Conservation (phyloP, 2,329 filamentous ascomycete genomes). For the Apiospora kogelbergensis region DNA sequence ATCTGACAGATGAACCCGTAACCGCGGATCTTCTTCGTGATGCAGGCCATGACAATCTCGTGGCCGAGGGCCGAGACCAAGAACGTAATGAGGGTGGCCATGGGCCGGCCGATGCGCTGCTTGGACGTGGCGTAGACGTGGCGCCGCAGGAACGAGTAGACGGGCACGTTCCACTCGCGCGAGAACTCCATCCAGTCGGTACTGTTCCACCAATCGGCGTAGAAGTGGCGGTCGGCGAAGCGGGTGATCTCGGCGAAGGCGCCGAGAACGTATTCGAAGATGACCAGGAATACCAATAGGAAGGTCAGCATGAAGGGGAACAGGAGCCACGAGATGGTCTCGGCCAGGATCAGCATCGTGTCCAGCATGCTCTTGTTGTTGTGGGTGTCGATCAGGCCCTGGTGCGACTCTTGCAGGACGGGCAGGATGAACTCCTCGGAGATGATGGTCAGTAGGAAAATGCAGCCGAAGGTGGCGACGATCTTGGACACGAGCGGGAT, state of each 20-base stretch:
- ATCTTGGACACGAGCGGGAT: slow-evolving; percentile 81
- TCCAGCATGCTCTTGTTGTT: slow-evolving; percentile 52
- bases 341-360: slow-evolving; percentile 75
- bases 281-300: slow-evolving; percentile 92
- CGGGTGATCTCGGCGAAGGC: slow-evolving; percentile 92
- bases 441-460: slow-evolving; percentile 88
- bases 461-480: slow-evolving; percentile 89
- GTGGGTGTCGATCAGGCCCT: slow-evolving; percentile 42
- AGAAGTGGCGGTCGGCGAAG: slow-evolving; percentile 94
- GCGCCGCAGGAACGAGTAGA: slow-evolving; percentile 90
- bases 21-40: slow-evolving; percentile 92
- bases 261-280: slow-evolving; percentile 95
- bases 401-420: slow-evolving; percentile 71
- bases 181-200: slow-evolving; percentile 95
- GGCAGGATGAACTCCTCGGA: slow-evolving; percentile 96
- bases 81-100: slow-evolving; percentile 89
- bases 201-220: slow-evolving; percentile 74
- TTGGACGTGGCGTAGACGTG: slow-evolving; percentile 89
- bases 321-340: slow-evolving; percentile 86
- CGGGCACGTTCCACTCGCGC: slow-evolving; percentile 95
- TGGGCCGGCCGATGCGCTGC: slow-evolving; percentile 70
- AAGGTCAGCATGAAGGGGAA: slow-evolving; percentile 98
- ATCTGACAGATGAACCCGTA: slow-evolving; percentile 96
- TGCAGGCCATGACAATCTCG: slow-evolving; percentile 96
- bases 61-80: slow-evolving; percentile 86